Conservation (phyloP, 148 eudicot species). For the Bassia scoparia region DNA sequence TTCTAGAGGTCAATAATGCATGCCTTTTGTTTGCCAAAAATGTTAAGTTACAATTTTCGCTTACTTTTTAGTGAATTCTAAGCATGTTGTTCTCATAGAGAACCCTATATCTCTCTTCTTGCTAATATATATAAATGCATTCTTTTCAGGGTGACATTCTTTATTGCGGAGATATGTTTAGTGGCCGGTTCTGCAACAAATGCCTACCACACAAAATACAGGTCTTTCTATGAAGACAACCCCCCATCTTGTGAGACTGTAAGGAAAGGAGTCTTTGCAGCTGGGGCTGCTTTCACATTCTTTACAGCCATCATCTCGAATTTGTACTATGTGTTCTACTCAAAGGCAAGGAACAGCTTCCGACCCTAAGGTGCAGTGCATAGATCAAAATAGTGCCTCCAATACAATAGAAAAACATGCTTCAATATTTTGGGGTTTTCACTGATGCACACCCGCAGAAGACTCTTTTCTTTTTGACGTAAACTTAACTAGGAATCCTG, state of each 20-base stretch:
- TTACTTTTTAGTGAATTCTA: neutral
- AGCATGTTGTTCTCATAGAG: neutral
- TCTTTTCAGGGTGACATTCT: constrained; percentile 59
- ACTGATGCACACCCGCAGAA: constrained; percentile 1
- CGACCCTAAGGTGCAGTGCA: constrained; percentile 28
- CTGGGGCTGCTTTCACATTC: constrained; percentile 80
- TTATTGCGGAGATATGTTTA: constrained; percentile 71
- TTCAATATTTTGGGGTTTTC: constrained; percentile 1
- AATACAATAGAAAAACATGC: neutral
- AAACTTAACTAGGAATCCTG: constrained; percentile 9
- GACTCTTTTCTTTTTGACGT: neutral
- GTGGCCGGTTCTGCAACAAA: constrained; percentile 78
- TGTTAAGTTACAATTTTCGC: neutral
- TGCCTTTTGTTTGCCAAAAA: neutral
- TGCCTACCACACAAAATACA: constrained; percentile 64
- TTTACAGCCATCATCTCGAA: constrained; percentile 61
- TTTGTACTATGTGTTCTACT: constrained; percentile 59
- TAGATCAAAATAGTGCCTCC: neutral
- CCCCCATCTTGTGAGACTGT: constrained; percentile 70
- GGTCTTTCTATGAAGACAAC: constrained; percentile 34
- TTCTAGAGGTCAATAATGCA: too few species aligned
- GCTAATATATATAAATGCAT: neutral
- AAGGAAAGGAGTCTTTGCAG: constrained; percentile 90
- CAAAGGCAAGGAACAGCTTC: constrained; percentile 47
- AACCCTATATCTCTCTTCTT: neutral